Percentiles rank a stretch among this genome's conserved stretches.
Conservation (phyloP, 2,329 filamentous ascomycete species). For the Ophiostoma angusticollis region DNA sequence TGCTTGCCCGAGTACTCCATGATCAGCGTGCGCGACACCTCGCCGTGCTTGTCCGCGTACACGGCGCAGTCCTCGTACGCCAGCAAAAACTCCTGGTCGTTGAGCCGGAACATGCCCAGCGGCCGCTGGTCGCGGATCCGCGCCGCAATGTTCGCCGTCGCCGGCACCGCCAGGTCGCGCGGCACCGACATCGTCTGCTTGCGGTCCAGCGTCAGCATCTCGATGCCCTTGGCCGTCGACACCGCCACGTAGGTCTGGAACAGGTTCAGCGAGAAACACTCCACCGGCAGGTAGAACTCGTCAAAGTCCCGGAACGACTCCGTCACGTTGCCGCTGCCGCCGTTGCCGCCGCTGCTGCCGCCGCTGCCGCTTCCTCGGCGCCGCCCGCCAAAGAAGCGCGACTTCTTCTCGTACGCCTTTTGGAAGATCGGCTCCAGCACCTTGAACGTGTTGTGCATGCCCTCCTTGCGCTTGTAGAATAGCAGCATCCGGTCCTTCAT, state of each 20-base stretch:
- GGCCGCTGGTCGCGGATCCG: slow-evolving; percentile 75
- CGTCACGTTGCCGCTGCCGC: slow-evolving; percentile 56
- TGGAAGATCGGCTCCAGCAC: slow-evolving; percentile 93
- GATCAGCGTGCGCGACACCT: slow-evolving; percentile 83
- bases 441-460: slow-evolving; percentile 86
- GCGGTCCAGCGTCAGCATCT: slow-evolving; percentile 93
- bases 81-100: slow-evolving; percentile 81
- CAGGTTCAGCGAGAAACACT: slow-evolving; percentile 89
- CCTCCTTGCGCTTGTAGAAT: slow-evolving; percentile 95
- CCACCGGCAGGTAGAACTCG: slow-evolving; percentile 94
- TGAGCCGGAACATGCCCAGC: slow-evolving; percentile 91
- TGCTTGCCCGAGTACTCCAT: slow-evolving; percentile 97
- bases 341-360: slow-evolving; percentile 25
- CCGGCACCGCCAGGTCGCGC: slow-evolving; percentile 58
- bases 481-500: slow-evolving; percentile 96
- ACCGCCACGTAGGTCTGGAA: slow-evolving; percentile 93
- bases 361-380: slow-evolving; percentile 33
- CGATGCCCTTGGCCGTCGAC: slow-evolving; percentile 80
- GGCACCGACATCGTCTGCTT: slow-evolving; percentile 92
- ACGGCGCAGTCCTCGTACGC: slow-evolving; percentile 94
- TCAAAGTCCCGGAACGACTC: slow-evolving; percentile 98
- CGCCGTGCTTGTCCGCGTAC: slow-evolving; percentile 96
- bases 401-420: slow-evolving; percentile 75
- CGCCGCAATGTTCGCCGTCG: slow-evolving; percentile 72
- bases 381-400: slow-evolving; percentile 50